Evolutionary conservation across 257 asterid species (phyloP).

Genomic region (Plantago ovata): DNA sequence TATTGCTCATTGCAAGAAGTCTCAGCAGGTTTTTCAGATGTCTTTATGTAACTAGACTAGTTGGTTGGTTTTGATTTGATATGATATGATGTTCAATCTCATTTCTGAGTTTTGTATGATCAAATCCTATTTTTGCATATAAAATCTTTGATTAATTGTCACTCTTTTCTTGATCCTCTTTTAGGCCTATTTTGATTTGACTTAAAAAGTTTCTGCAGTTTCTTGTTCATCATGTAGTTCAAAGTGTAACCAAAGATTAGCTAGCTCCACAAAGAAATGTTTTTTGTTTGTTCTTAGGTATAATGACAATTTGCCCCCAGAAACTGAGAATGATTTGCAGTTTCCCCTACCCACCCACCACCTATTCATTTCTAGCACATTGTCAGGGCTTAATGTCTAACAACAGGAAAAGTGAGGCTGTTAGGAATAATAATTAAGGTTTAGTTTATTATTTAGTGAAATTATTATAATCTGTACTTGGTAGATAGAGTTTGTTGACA

Average conservation of each 20-base stretch:
- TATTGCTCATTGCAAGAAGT: slow-evolving; percentile 82
- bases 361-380: neutral
- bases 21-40: slow-evolving; percentile 30
- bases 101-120: slow-evolving; percentile 8
- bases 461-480: neutral
- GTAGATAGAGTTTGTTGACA: too few species aligned
- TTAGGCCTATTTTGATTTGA: neutral
- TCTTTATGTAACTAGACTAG: slow-evolving; percentile 5
- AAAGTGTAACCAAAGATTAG: neutral
- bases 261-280: neutral
- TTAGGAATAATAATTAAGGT: neutral
- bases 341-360: neutral
- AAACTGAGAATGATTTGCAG: neutral
- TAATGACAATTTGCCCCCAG: neutral
- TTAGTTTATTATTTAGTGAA: neutral
- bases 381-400: too few species aligned
- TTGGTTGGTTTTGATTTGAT: too few species aligned
- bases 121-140: too few species aligned
- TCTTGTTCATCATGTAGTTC: slow-evolving; percentile 12
- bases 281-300: neutral
- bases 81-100: neutral
- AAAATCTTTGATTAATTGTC: too few species aligned
- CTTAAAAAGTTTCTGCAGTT: slow-evolving; percentile 8
- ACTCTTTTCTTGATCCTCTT: neutral
- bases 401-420: neutral